These are phyloP conservation scores for Beauveria pseudobassiana DNA, from an alignment of 2,329 filamentous ascomycete genomes.

Conservation along the genomic window DNA sequence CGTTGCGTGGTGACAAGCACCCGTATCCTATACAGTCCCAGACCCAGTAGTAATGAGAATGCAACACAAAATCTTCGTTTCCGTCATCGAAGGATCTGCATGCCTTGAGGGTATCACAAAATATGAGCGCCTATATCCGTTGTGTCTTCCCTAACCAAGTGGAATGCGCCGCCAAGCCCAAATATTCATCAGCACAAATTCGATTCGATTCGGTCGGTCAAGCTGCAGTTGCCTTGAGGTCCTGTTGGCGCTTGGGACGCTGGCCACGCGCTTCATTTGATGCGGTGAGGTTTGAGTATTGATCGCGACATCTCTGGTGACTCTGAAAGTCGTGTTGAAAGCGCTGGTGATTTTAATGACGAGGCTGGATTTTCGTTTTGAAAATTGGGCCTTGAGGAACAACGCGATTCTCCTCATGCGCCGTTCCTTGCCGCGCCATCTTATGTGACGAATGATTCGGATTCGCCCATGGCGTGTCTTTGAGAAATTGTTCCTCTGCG, in stretches of 20 bases:
- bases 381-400: slow-evolving; percentile 9
- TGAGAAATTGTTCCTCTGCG: slow-evolving; percentile 78
- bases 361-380: slow-evolving; percentile 3
- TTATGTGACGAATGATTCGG: slow-evolving; percentile 71
- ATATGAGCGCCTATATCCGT: slow-evolving; percentile 12
- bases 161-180: neutral
- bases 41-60: slow-evolving; percentile 10
- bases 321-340: slow-evolving; percentile 25
- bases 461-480: slow-evolving; percentile 89
- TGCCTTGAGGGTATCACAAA: slow-evolving; percentile 31
- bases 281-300: slow-evolving; percentile 24
- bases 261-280: slow-evolving; percentile 26
- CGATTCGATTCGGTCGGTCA: slow-evolving; percentile 16
- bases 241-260: slow-evolving; percentile 24
- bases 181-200: slow-evolving; percentile 5
- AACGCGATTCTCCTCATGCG: slow-evolving; percentile 4
- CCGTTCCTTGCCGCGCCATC: slow-evolving; percentile 28
- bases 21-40: neutral
- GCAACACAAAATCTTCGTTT: slow-evolving; percentile 13
- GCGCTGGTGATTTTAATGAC: slow-evolving; percentile 19
- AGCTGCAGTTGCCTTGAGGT: slow-evolving; percentile 27
- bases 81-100: slow-evolving; percentile 17
- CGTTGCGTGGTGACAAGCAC: neutral
- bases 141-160: slow-evolving; percentile 2
- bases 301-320: slow-evolving; percentile 39